Conservation (phyloP, 2,329 filamentous ascomycete species). For the Orbilia javanica region DNA sequence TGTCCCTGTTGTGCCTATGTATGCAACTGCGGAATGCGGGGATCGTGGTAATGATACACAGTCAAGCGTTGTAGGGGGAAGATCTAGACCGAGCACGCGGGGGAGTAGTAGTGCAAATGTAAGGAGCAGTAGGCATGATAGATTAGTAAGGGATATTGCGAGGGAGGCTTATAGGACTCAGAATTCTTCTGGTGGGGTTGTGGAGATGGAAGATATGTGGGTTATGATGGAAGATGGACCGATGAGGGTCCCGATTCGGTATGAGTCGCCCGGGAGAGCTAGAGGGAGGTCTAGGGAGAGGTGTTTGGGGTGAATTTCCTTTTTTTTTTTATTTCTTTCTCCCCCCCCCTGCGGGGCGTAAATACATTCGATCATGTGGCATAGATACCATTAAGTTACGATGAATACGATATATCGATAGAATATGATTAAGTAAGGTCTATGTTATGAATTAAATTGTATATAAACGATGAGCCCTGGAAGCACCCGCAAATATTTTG, state of each 20-base stretch:
- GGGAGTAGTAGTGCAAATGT: background rate
- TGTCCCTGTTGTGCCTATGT: background rate
- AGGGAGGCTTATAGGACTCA: conserved; percentile 6
- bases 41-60: background rate
- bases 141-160: conserved; percentile 28
- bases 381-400: no score
- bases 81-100: background rate
- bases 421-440: no score
- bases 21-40: background rate
- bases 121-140: conserved; percentile 21
- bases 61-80: background rate
- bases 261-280: background rate
- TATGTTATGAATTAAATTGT: no score
- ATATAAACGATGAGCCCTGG: no score
- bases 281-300: background rate
- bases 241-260: conserved; percentile 41
- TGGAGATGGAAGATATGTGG: conserved; percentile 35
- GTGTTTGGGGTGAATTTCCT: background rate
- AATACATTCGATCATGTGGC: no score
- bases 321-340: background rate
- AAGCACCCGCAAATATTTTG: no score
- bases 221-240: conserved; percentile 46
- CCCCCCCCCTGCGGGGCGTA: no score
- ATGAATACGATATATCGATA: no score
- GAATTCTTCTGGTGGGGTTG: background rate